phyloP scores from a whole-genome alignment of 1,284 basidiomycete species.

The Cystobasidiaceae sp. region DNA sequence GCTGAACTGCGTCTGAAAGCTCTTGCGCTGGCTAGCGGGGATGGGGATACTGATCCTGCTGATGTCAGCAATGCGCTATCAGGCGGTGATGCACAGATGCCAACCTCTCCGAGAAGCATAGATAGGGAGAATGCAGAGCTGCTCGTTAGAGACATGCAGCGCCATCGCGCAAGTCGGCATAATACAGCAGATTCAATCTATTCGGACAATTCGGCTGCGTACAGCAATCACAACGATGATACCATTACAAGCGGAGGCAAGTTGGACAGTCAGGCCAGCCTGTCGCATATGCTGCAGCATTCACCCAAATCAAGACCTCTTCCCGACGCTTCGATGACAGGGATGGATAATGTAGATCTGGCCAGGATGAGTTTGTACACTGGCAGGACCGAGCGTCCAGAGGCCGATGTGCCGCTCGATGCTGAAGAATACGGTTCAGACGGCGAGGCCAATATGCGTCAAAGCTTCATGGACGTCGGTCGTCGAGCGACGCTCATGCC shows the following conservation, averaged over 20 bases:
- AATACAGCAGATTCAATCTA: neutral
- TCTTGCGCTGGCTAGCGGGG: constrained; percentile 10
- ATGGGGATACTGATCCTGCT: neutral
- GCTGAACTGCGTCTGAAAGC: constrained; percentile 22
- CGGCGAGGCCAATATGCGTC: neutral
- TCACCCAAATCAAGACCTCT: no score
- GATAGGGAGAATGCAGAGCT: neutral
- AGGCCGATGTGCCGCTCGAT: constrained; percentile 8
- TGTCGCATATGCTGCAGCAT: neutral
- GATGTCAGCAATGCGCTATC: neutral
- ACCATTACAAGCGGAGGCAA: no score
- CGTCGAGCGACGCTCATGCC: constrained; percentile 8
- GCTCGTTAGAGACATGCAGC: constrained; percentile 12
- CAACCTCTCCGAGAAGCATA: neutral
- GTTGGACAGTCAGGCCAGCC: neutral
- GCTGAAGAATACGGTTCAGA: neutral
- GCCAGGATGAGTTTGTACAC: neutral
- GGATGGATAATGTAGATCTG: neutral
- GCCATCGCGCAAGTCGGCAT: neutral
- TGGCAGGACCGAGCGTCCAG: neutral
- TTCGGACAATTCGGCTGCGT: neutral
- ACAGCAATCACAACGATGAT: neutral
- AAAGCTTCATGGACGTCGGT: constrained; percentile 7
- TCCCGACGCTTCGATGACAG: no score
- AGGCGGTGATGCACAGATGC: neutral